Conservation (phyloP, 345 rosid genomes). For the Sapria himalayana region DNA sequence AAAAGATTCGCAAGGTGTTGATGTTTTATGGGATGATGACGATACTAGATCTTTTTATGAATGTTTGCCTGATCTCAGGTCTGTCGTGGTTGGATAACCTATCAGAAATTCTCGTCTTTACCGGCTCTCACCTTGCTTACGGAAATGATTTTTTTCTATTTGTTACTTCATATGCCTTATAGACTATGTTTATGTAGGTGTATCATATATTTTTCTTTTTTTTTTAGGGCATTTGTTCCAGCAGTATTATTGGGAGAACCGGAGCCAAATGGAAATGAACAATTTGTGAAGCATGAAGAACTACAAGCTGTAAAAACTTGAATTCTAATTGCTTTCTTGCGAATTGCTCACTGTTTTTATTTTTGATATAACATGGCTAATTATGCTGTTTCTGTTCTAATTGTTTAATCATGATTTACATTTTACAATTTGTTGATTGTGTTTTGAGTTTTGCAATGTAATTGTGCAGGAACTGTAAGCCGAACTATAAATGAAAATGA, state of each 20-base stretch:
- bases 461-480: no score
- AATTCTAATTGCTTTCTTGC: no score
- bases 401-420: no score
- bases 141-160: not conserved
- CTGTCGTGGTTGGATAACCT: constrained; percentile 10
- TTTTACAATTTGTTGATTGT: no score
- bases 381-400: no score
- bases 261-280: constrained; percentile 60
- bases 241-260: constrained; percentile 90
- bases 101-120: not conserved
- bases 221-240: constrained; percentile 90
- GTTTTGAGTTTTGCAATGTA: no score
- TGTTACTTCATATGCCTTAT: not conserved
- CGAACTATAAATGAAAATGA: no score
- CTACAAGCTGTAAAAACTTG: constrained; percentile 36
- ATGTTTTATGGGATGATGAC: constrained; percentile 94
- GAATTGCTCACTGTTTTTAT: no score
- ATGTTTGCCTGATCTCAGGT: constrained; percentile 95
- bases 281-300: constrained; percentile 46
- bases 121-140: constrained; percentile 1
- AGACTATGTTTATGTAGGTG: constrained; percentile 7
- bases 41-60: constrained; percentile 93
- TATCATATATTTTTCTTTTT: no score
- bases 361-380: no score
- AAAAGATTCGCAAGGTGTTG: constrained; percentile 54